Base-by-base conservation (phyloP, 208 protist species). In the Leishmania aethiopica region DNA sequence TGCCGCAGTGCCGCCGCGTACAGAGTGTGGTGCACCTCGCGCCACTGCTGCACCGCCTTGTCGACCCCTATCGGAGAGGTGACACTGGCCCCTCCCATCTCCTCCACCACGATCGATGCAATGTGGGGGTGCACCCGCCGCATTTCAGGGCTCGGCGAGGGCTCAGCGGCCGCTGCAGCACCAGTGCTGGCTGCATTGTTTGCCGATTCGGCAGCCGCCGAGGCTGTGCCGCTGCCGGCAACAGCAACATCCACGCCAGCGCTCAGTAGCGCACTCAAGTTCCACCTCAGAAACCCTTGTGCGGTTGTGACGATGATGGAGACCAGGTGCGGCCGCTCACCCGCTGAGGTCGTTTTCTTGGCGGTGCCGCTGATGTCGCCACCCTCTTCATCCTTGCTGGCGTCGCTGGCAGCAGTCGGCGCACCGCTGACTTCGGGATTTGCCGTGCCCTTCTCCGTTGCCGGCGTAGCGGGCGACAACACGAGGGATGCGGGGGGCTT, bases 81-180 rank as follows among this genome's bases (percentile, higher is more conserved):
- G 8, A 64, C 49, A 25, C 67, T 78, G 6, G 75, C 53, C 10
- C 64, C 82, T 25, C 76, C 83, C 3, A 91, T 81, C 75, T 91
- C 88, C 77, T 91, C 85, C 62, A 84, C 88, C 59, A 86, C 85
- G 17, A 91, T 59, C 7, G 85, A 82, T 0, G 82, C 74, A n/a
- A 91, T 69, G 84, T 89, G 88, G n/a, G 85, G 88, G 37, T 77
- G 75, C 1, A 87, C 82, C 8, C 82, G 82, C n/a, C 69, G 75
- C 25, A 55, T 53, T 0, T 59, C 47, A 32, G 75, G 55, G 0
- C 49, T 67, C 72, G 13, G 32, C 17, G 76, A 64, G 10, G 35
- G n/a, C 11, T 25, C 57, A 45, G 40, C 42, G 17, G 71, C 78
- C 70, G 37, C 42, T 47, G 32, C 71, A 10, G 64, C 45, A 11